These are phyloP conservation scores for Cytospora mali DNA, from an alignment of 2,329 filamentous ascomycete species.

Conservation along the genomic window DNA sequence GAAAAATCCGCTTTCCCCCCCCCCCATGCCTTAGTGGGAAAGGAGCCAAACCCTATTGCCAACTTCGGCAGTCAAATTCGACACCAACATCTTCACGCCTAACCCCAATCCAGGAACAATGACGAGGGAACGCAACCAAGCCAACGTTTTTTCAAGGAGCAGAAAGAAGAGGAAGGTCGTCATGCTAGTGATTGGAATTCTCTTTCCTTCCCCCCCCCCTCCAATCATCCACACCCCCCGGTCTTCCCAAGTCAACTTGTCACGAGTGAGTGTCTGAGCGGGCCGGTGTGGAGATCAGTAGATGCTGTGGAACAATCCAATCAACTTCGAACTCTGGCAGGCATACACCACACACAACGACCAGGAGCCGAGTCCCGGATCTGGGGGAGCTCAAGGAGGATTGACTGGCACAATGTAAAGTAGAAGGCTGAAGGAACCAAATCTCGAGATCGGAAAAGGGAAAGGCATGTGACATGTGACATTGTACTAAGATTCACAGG, in stretches of 20 bases:
- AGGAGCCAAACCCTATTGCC: conserved; percentile 14
- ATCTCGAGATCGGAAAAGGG: too few relatives aligned
- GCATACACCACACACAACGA: neutral
- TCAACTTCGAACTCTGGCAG: neutral
- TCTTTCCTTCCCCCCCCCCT: neutral
- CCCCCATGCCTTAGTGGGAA: neutral
- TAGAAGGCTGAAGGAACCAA: too few relatives aligned
- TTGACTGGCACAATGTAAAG: too few relatives aligned
- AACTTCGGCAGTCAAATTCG: conserved; percentile 8
- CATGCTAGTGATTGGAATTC: too few relatives aligned
- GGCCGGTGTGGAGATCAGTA: neutral
- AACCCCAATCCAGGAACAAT: conserved; percentile 6
- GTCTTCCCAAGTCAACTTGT: conserved; percentile 7
- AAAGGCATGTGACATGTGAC: too few relatives aligned
- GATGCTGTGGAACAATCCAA: conserved; percentile 17
- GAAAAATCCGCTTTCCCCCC: too few relatives aligned
- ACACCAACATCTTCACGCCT: conserved; percentile 4
- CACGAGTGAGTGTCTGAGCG: conserved; percentile 14
- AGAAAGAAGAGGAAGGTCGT: too few relatives aligned
- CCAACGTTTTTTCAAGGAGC: too few relatives aligned
- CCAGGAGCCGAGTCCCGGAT: neutral
- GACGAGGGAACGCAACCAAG: too few relatives aligned
- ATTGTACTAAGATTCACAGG: too few relatives aligned
- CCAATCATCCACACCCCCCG: too few relatives aligned
- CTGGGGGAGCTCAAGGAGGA: neutral